Evolutionary conservation across 371 early-diverging fungal genomes (phyloP), one percentile per base, ranked within the genome.

Genomic region (Lichtheimia hyalospora): DNA sequence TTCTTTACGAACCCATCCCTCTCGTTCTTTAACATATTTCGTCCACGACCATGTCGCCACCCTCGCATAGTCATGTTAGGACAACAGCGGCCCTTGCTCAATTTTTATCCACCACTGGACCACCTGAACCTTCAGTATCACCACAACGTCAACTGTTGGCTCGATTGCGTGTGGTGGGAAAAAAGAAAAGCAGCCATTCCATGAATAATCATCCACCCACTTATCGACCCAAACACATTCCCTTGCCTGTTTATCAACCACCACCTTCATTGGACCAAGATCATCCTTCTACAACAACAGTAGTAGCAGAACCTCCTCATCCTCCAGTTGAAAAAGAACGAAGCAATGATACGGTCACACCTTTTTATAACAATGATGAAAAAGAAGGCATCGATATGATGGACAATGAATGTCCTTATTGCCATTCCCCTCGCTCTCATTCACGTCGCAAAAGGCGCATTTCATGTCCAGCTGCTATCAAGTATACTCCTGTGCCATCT

Each of bases 31-130:
- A 24, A 15, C 24, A 25, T 39, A 28, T 7, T 39, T 28, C 18
- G 15, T 53, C 12, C 6, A 34, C 39, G 34, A 34, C 34, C 34
- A 34, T 34, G 34, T 53, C 39, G 39, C 39, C 28, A 34, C 34
- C 6, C 7, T 16, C 52, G 52, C 52, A 34, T 28, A 57, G 24
- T 52, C 58, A 34, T 34, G 34, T 34, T 34, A 34, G 34, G 34
- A 50, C 48, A 14, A 74, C 74, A 5, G 54, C 70, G 21, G 39
- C 63, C 8, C 25, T 77, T 8, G 78, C 78, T 3, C 58, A 68
- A 49, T 77, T 77, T 25, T 52, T 77, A 10, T 61, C 73, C 1
- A 65, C 69, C 0, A 77, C 78, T 0, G 72, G 74, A 0, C 78
- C 78, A n/a, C 18, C 34, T 34, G 34, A 34, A 34, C 10, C 34